Percentiles rank a stretch among this genome's conserved stretches.
Conservation (phyloP, 2,329 filamentous ascomycete genomes). For the Pyricularia pennisetigena region DNA sequence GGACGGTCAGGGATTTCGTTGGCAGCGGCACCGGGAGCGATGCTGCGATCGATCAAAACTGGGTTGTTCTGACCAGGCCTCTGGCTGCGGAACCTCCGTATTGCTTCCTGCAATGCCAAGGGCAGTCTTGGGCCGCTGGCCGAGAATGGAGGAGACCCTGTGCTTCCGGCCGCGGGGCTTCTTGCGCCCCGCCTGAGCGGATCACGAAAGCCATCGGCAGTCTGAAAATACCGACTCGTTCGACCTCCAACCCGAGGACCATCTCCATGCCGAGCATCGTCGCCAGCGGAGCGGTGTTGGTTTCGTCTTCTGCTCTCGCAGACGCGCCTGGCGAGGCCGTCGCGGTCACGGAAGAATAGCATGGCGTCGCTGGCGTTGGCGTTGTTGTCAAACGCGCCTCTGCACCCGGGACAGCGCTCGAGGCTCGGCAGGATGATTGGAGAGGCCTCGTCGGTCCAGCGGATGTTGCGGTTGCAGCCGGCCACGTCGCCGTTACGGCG, state of each 20-base stretch:
- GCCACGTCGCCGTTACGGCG: not conserved
- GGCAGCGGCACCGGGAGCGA: not conserved
- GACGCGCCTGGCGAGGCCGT: not conserved
- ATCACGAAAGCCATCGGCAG: not conserved
- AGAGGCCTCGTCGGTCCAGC: not conserved
- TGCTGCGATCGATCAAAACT: not conserved
- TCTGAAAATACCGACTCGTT: not conserved
- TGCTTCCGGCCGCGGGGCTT: not conserved
- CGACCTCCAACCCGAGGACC: not conserved
- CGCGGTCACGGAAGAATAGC: not conserved
- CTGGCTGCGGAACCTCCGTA: not conserved
- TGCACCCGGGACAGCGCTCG: not conserved
- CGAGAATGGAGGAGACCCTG: no score
- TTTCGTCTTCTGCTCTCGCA: not conserved
- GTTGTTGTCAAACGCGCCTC: not conserved
- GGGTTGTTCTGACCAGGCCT: not conserved
- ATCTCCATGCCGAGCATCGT: not conserved
- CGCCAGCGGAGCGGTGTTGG: not conserved
- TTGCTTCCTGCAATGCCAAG: not conserved
- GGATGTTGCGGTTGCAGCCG: not conserved
- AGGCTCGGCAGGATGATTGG: not conserved
- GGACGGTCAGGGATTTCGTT: not conserved
- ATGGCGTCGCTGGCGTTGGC: not conserved
- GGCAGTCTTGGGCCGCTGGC: not conserved
- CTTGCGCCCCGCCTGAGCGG: not conserved